Base-by-base conservation (phyloP, 2,329 filamentous ascomycete genomes). In the Basipetospora sp. region DNA sequence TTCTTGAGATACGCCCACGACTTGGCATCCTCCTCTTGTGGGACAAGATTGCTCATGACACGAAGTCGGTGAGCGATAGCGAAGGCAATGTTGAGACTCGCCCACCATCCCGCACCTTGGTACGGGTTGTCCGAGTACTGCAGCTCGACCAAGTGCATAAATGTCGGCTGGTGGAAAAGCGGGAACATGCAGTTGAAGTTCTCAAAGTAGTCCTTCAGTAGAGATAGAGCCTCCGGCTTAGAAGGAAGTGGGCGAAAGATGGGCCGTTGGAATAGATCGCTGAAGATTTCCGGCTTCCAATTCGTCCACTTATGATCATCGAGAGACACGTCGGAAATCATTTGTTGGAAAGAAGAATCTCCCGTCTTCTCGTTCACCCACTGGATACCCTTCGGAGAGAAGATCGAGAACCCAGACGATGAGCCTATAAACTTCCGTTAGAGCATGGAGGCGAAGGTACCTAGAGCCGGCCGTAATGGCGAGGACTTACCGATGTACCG, bases 111-210 rank as follows among this genome's bases (percentile, higher is more conserved):
- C 5, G 86, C 92, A 19, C 88, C 87, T 53, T 93, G 79, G 47
- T 94, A 96, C 1, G 88, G 88, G 47, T 96, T 83, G 35, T 77
- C 65, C 1, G 86, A 92, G 57, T 96, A 98, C 54, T 96, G 88
- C 47, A 81, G 77, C 52, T 96, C 86, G 22, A 94, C 86, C 4
- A 96, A 67, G 53, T 94, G 87, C 85, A 96, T 96, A 53, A 98
- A 98, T 0, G 90, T 96, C 1, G 88, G 87, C 55, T 94, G 87
- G 56, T 98, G 90, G 52, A 94, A 98, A 4, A 98, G 67, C 5
- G 90, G 90, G 53, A 96, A 94, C 73, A 96, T 88, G 73, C 85
- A 90, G 63, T 98, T 98, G 69, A 98, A 96, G 59, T 94, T 94
- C 51, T 93, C 84, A 47, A 98, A 98, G 52, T 80, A 98, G 56